These are phyloP conservation scores for Trichosporon asahii DNA, from an alignment of 1,284 basidiomycete species.

Conservation along the genomic window DNA sequence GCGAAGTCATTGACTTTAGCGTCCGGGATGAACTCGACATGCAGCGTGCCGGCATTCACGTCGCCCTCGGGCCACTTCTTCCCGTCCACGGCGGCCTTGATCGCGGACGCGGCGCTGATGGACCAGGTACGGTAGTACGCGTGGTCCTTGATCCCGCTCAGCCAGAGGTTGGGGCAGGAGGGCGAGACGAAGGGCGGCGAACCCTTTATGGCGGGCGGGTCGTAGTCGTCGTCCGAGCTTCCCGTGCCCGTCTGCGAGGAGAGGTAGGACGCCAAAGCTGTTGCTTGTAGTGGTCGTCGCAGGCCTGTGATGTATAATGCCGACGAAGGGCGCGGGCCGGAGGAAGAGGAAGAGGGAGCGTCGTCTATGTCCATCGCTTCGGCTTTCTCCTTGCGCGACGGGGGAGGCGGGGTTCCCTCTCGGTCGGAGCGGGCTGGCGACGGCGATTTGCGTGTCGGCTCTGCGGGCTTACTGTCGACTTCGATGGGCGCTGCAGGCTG, in stretches of 20 bases:
- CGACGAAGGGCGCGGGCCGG: conserved; percentile 30
- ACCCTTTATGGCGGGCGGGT: conserved; percentile 23
- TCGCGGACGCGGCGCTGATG: neutral
- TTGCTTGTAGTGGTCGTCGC: conserved; percentile 42
- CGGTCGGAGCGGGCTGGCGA: neutral
- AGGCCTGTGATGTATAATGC: conserved; percentile 50
- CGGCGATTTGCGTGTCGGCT: neutral
- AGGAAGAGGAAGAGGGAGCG: neutral
- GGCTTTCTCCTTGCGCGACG: neutral
- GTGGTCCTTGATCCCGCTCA: conserved; percentile 48
- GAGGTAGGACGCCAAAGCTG: conserved; percentile 17
- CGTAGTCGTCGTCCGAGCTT: neutral
- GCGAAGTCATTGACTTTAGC: neutral
- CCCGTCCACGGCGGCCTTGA: neutral
- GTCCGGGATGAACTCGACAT: neutral
- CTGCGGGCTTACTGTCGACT: neutral
- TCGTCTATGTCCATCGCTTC: conserved; percentile 10
- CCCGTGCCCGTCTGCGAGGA: neutral
- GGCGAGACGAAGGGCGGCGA: conserved; percentile 31
- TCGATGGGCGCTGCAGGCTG: neutral
- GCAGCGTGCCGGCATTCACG: neutral
- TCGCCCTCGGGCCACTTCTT: neutral
- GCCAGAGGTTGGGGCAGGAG: conserved; percentile 43
- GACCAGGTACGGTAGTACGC: conserved; percentile 29
- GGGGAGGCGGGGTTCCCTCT: neutral